phyloP scores from a whole-genome alignment of 768 basidiomycete genomes.

The Phlebiopsis flavidoalba region DNA sequence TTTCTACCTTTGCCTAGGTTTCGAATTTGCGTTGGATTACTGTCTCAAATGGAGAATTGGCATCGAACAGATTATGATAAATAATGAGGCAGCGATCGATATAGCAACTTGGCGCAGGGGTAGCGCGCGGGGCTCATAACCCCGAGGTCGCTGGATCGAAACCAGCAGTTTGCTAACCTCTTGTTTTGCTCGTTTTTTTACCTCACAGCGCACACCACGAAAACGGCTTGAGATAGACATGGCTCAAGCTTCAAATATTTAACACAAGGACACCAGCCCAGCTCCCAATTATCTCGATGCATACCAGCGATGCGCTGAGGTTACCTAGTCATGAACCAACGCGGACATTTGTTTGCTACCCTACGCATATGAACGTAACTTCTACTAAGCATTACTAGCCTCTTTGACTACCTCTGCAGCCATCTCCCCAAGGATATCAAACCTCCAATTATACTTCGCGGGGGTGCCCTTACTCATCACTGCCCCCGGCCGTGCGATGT shows the following conservation, averaged over 20 bases:
- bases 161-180: slow-evolving; percentile 11
- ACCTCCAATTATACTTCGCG: slow-evolving; percentile 32
- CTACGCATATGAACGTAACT: not conserved
- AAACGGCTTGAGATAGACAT: too few species aligned
- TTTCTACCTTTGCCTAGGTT: too few species aligned
- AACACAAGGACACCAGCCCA: too few species aligned
- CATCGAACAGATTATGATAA: too few species aligned
- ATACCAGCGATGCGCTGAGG: not conserved
- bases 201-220: not conserved
- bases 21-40: too few species aligned
- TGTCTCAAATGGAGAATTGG: too few species aligned
- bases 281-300: not conserved
- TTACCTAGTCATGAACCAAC: not conserved
- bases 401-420: slow-evolving; percentile 46
- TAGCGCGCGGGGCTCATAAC: slow-evolving; percentile 25
- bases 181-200: not conserved
- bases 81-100: too few species aligned
- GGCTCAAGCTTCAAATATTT: too few species aligned
- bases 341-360: not conserved
- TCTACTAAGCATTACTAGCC: not conserved
- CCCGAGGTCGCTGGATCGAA: slow-evolving; percentile 24
- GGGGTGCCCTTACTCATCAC: slow-evolving; percentile 27
- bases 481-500: slow-evolving; percentile 52
- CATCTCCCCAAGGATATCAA: slow-evolving; percentile 56
- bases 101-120: slow-evolving; percentile 16